A percentile compares a stretch with the other conserved stretches of the same genome.
These are phyloP conservation scores for Neurospora sp. DNA, from an alignment of 2,329 filamentous ascomycete genomes.

Conservation along the genomic window DNA sequence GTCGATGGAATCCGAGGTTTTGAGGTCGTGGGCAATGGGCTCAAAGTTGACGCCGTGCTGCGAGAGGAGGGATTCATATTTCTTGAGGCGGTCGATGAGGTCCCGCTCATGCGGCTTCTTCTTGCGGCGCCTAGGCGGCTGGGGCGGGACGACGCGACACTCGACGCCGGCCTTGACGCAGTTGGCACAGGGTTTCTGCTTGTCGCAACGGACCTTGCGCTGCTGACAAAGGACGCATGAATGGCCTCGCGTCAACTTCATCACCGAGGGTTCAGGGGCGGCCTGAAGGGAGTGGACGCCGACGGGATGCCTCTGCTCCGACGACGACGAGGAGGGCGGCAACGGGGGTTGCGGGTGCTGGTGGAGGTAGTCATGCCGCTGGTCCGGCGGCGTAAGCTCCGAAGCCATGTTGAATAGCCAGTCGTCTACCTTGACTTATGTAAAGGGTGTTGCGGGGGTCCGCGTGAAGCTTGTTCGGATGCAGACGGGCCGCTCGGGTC, in stretches of 20 bases:
- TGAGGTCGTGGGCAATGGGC: constrained; percentile 46
- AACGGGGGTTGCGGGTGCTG: constrained; percentile 14
- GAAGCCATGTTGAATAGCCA: constrained; percentile 11
- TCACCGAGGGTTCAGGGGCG: constrained; percentile 30
- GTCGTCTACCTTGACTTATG: constrained; percentile 3
- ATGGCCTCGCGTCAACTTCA: constrained; percentile 49
- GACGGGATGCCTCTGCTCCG: not conserved
- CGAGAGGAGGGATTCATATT: constrained; percentile 57
- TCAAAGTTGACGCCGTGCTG: constrained; percentile 62
- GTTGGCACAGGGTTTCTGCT: constrained; percentile 60
- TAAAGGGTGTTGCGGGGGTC: constrained; percentile 4
- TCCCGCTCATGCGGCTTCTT: constrained; percentile 61
- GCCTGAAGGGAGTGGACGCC: not conserved
- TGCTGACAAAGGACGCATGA: constrained; percentile 67
- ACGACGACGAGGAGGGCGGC: constrained; percentile 13
- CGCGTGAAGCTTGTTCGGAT: constrained; percentile 9
- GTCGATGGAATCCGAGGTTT: constrained; percentile 32
- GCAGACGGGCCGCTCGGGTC: constrained; percentile 16
- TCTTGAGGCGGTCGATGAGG: constrained; percentile 56
- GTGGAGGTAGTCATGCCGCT: constrained; percentile 4
- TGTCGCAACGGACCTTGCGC: constrained; percentile 66
- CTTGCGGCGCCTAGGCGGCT: constrained; percentile 48
- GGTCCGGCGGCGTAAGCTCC: constrained; percentile 6
- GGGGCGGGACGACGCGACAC: constrained; percentile 48
- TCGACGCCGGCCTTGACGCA: constrained; percentile 54